Percentiles rank a stretch among this genome's conserved stretches.
phyloP scores from a whole-genome alignment of 306 rosid genomes.

The Argentina anserina region DNA sequence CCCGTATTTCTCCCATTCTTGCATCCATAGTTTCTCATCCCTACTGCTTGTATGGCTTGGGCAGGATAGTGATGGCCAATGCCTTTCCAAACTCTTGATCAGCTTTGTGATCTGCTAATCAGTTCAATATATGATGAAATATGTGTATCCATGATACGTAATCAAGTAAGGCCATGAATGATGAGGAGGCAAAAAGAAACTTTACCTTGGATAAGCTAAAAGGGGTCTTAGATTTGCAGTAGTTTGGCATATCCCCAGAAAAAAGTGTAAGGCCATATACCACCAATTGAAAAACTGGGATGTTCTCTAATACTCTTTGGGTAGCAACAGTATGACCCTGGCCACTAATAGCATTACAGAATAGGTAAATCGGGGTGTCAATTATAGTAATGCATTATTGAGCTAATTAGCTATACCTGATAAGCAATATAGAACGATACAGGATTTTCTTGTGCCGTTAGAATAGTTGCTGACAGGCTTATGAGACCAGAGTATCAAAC shows the following conservation, averaged over 20 bases:
- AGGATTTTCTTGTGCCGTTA: background rate
- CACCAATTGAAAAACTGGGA: background rate
- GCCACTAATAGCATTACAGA: background rate
- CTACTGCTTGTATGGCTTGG: conserved; percentile 1
- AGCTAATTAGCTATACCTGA: background rate
- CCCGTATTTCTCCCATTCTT: conserved; percentile 5
- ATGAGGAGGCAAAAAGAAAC: background rate
- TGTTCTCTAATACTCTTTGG: background rate
- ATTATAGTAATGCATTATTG: background rate
- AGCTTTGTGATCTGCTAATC: background rate
- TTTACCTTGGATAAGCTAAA: background rate
- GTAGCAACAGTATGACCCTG: conserved; percentile 10
- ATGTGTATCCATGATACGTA: background rate
- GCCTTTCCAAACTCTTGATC: background rate
- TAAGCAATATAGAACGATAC: background rate
- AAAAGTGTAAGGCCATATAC: background rate
- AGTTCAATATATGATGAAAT: background rate
- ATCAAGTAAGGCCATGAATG: background rate
- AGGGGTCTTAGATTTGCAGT: background rate
- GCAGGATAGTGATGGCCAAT: conserved; percentile 10
- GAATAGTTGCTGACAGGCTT: background rate
- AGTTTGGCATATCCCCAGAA: background rate
- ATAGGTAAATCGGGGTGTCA: background rate
- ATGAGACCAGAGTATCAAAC: background rate
- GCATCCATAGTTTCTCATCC: background rate